phyloP scores from a whole-genome alignment of 2,329 filamentous ascomycete species.

The Paecilomyces dactylethromorphus region DNA sequence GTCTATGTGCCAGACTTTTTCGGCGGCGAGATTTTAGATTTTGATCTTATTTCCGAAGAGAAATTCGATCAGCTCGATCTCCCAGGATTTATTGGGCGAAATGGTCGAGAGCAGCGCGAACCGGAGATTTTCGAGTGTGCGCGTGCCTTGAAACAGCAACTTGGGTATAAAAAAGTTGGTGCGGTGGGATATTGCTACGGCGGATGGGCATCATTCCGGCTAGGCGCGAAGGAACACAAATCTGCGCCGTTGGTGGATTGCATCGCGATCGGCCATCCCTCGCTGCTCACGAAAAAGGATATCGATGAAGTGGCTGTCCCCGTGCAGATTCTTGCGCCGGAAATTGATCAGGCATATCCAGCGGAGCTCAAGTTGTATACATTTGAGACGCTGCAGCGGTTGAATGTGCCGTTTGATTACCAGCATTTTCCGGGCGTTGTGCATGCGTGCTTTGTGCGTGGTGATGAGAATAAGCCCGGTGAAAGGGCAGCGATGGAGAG shows the following conservation, averaged over 20 bases:
- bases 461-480: too few species aligned
- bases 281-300: conserved; percentile 38
- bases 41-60: conserved; percentile 21
- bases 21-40: conserved; percentile 25
- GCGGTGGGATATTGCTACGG: conserved; percentile 48
- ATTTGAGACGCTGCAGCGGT: conserved; percentile 31
- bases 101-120: conserved; percentile 33
- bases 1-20: conserved; percentile 40
- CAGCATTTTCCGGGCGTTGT: too few species aligned
- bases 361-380: conserved; percentile 42
- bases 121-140: conserved; percentile 31
- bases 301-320: conserved; percentile 43
- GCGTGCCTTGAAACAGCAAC: conserved; percentile 21
- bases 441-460: too few species aligned
- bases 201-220: conserved; percentile 45
- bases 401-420: conserved; percentile 43
- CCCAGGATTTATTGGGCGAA: conserved; percentile 28
- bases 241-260: conserved; percentile 36
- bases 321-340: conserved; percentile 47
- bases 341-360: conserved; percentile 39
- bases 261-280: conserved; percentile 42
- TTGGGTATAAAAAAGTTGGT: conserved; percentile 24
- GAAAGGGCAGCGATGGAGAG: too few species aligned
- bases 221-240: conserved; percentile 35
- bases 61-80: conserved; percentile 32